A percentile compares a stretch with the other conserved stretches of the same genome.
phyloP scores from a whole-genome alignment of 2,329 filamentous ascomycete species.

The Pseudopyricularia javanii region DNA sequence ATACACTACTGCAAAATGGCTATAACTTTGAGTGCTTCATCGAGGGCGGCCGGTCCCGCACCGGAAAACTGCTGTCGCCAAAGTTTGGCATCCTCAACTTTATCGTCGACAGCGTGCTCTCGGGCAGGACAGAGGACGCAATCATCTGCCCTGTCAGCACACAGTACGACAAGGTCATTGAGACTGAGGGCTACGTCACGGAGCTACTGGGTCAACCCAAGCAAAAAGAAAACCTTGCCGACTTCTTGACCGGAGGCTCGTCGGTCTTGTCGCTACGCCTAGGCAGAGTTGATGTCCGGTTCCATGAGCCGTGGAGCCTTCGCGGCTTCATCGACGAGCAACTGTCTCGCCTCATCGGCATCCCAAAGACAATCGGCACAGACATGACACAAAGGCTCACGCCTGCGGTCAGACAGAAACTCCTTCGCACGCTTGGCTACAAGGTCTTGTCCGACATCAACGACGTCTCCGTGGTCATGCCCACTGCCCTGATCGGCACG shows the following conservation, averaged over 20 bases:
- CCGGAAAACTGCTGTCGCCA: conserved; percentile 82
- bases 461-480: conserved; percentile 93
- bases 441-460: conserved; percentile 92
- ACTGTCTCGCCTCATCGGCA: conserved; percentile 40
- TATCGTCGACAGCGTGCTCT: conserved; percentile 78
- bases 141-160: conserved; percentile 94
- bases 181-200: conserved; percentile 92
- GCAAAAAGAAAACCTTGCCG: conserved; percentile 82
- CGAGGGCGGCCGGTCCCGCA: conserved; percentile 84
- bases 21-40: conserved; percentile 98
- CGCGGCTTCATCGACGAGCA: conserved; percentile 72
- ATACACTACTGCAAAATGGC: conserved; percentile 78
- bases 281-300: conserved; percentile 86
- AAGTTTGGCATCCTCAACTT: conserved; percentile 95
- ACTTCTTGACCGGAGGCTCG: conserved; percentile 75
- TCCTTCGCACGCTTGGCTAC: conserved; percentile 81
- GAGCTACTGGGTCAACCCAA: conserved; percentile 91
- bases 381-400: conserved; percentile 34
- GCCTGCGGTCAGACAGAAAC: conserved; percentile 49
- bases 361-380: conserved; percentile 30
- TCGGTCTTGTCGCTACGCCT: conserved; percentile 81
- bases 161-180: conserved; percentile 98
- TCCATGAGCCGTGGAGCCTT: conserved; percentile 93
- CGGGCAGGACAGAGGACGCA: conserved; percentile 76
- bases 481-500: conserved; percentile 88